These are phyloP conservation scores for Echinochloa phyllopogon DNA, from an alignment of 176 grass and related monocot genomes.

Conservation along the genomic window DNA sequence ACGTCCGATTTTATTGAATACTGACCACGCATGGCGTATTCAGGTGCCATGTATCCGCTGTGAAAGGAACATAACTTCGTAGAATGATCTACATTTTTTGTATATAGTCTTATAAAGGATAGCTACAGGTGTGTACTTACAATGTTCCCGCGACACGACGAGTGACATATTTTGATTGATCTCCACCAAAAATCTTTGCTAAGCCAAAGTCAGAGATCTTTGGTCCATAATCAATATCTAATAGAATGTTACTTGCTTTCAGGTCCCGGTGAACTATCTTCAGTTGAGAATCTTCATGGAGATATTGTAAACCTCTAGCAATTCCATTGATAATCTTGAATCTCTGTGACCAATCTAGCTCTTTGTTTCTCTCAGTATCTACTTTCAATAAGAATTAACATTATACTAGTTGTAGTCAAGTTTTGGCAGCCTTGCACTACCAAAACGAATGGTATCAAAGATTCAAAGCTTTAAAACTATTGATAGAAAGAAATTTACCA, in stretches of 20 bases:
- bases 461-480: neutral
- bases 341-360: slow-evolving; percentile 56
- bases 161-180: slow-evolving; percentile 53
- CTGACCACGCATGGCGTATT: slow-evolving; percentile 64
- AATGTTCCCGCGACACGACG: slow-evolving; percentile 59
- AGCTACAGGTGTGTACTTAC: slow-evolving; percentile 44
- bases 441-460: too few relatives aligned
- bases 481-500: slow-evolving; percentile 21
- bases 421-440: neutral
- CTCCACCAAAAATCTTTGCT: slow-evolving; percentile 54
- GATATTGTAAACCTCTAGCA: slow-evolving; percentile 67
- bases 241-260: slow-evolving; percentile 38
- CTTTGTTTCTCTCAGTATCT: slow-evolving; percentile 37
- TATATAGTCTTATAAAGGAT: neutral
- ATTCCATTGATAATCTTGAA: slow-evolving; percentile 53
- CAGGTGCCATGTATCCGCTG: slow-evolving; percentile 58
- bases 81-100: neutral
- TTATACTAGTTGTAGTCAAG: neutral
- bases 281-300: slow-evolving; percentile 71
- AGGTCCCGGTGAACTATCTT: slow-evolving; percentile 65
- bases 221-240: slow-evolving; percentile 48
- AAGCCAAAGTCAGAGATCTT: slow-evolving; percentile 78
- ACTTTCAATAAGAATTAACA: neutral
- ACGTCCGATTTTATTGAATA: slow-evolving; percentile 68
- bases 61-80: neutral